Conservation (phyloP, 306 rosid genomes). For the Lathyrus tuberosus region DNA sequence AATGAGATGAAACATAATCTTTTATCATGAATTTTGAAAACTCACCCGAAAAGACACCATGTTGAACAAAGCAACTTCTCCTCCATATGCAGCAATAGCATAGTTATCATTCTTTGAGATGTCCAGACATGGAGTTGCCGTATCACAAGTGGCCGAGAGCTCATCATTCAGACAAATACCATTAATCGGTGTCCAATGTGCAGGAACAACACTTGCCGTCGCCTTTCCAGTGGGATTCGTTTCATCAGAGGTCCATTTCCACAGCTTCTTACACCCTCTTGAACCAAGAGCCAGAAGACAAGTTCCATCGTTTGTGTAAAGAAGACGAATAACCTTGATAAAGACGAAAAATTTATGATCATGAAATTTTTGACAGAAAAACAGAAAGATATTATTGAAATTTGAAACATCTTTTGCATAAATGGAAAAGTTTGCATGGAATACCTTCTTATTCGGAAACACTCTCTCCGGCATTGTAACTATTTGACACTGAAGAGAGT, state of each 20-base stretch:
- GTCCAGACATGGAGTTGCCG: conserved; percentile 56
- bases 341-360: background rate
- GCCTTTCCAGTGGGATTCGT: conserved; percentile 67
- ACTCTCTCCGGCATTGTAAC: conserved; percentile 59
- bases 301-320: conserved; percentile 63
- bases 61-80: conserved; percentile 54
- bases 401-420: background rate
- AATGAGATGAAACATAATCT: background rate
- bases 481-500: conserved; percentile 50
- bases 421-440: background rate
- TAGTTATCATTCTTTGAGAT: conserved; percentile 61
- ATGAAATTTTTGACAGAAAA: background rate
- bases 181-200: conserved; percentile 12
- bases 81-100: conserved; percentile 61
- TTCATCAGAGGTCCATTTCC: conserved; percentile 71
- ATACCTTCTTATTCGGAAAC: conserved; percentile 59
- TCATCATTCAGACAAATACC: conserved; percentile 26
- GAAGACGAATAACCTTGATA: conserved; percentile 41
- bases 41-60: conserved; percentile 17
- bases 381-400: conserved; percentile 10
- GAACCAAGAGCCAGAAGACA: conserved; percentile 75
- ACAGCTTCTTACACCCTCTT: conserved; percentile 64
- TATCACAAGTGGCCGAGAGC: conserved; percentile 22
- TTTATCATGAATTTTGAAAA: background rate
- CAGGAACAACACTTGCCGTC: conserved; percentile 48